A percentile compares a stretch with the other conserved stretches of the same genome.
These are phyloP conservation scores for Wickerhamomyces sp. DNA, from an alignment of 1,139 yeast species.

Conservation along the genomic window DNA sequence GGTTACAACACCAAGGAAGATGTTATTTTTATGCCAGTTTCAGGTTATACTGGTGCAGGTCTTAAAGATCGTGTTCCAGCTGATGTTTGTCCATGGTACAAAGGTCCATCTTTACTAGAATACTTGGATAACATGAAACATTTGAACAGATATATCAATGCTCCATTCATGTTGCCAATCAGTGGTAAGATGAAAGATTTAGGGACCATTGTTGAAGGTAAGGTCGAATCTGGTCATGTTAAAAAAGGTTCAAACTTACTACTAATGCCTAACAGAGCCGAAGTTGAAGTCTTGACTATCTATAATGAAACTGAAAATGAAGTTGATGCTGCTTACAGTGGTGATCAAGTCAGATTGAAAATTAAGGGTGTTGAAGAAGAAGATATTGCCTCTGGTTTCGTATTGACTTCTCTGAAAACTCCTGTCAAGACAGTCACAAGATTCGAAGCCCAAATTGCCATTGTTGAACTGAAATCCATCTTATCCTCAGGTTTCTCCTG, in stretches of 20 bases:
- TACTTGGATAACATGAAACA: slow-evolving; percentile 80
- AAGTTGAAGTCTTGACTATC: slow-evolving; percentile 80
- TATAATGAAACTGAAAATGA: slow-evolving; percentile 95
- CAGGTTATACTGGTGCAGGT: slow-evolving; percentile 97
- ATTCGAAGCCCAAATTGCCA: slow-evolving; percentile 95
- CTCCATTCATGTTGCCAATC: slow-evolving; percentile 96
- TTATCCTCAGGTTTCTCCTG: slow-evolving; percentile 94
- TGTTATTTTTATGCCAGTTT: slow-evolving; percentile 90
- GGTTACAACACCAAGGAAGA: slow-evolving; percentile 84
- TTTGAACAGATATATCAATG: slow-evolving; percentile 80
- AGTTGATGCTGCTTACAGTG: slow-evolving; percentile 84
- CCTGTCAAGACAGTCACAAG: slow-evolving; percentile 90
- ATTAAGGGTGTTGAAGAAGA: slow-evolving; percentile 96
- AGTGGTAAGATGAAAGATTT: slow-evolving; percentile 92
- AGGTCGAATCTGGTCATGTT: slow-evolving; percentile 91
- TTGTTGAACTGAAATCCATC: slow-evolving; percentile 91
- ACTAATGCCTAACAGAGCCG: slow-evolving; percentile 86
- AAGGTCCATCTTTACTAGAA: slow-evolving; percentile 88
- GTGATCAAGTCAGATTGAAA: slow-evolving; percentile 94
- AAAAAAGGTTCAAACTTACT: slow-evolving; percentile 72
- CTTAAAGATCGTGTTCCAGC: slow-evolving; percentile 77
- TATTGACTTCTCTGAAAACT: slow-evolving; percentile 73
- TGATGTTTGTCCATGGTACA: slow-evolving; percentile 85
- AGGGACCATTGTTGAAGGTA: slow-evolving; percentile 97
- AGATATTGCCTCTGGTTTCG: slow-evolving; percentile 88